Base-by-base conservation (phyloP, 2,329 filamentous ascomycete genomes). In the Colletotrichum godetiae region DNA sequence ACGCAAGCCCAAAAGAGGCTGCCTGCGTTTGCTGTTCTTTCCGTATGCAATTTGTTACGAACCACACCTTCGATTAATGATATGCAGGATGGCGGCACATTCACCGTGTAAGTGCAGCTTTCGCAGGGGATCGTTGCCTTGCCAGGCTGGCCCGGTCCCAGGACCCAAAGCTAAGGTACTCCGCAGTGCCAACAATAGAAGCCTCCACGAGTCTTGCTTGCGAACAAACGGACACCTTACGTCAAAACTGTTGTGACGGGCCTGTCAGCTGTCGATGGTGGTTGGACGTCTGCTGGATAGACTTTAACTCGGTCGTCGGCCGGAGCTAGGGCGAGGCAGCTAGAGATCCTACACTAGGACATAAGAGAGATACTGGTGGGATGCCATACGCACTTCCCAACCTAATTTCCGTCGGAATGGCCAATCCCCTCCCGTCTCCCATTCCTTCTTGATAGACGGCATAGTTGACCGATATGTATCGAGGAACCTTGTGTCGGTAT, bases 121-220 rank as follows among this genome's bases (percentile, higher is more conserved):
- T 61, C 33, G 19, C 71, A 70, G 67, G 70, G 67, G 31, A 15
- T 33, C 60, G 56, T 73, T 73, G 67, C 67, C 71, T 71, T 70
- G 60, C 71, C 60, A 66, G 71, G 71, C 71, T 73, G 71, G 29
- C 46, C 56, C 57, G 31, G 56, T 35, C 56, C 57, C 33, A 24
- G 60, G 35, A 22, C 22, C 71, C 31, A 69, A 59, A 69, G 58
- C 66, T 29, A 59, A 64, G 33, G 27, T 55, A 49, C 66, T 73
- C 67, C 71, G 61, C 56, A 59, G 35, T 70, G 56, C 70, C 70
- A 73, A 73, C 69, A 73, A 73, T 73, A 73, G 71, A 70, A 70
- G 46, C 57, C 60, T 61, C 46, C 60, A 65, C 49, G 29, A 66
- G 49, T 57, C 42, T 59, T 49, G 5, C 6, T 49, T 49, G 55